phyloP scores from a whole-genome alignment of 257 asterid species.

The Ehretia macrophylla region DNA sequence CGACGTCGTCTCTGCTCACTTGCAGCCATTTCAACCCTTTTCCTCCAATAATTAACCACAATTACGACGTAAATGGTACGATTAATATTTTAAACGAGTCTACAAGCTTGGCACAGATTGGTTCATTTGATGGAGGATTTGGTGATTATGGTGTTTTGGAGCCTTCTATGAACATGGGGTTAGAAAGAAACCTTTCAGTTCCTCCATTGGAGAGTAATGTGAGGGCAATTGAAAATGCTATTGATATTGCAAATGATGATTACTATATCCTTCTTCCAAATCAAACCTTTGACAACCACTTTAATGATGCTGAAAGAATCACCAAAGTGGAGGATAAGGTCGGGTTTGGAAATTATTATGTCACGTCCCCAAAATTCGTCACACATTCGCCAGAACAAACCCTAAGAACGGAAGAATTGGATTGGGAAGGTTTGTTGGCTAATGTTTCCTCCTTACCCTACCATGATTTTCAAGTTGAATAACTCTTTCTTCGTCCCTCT shows the following conservation, averaged over 20 bases:
- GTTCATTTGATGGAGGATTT: slow-evolving; percentile 13
- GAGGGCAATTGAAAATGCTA: slow-evolving; percentile 1
- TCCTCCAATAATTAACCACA: slow-evolving; percentile 4
- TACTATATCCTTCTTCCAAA: too few relatives aligned
- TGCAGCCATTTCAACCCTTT: slow-evolving; percentile 50
- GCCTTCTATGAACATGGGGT: slow-evolving; percentile 45
- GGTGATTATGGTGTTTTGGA: slow-evolving; percentile 47
- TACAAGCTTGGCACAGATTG: slow-evolving; percentile 21
- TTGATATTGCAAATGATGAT: slow-evolving; percentile 22
- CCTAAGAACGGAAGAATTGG: slow-evolving; percentile 76
- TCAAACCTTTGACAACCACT: slow-evolving; percentile 5
- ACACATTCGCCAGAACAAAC: slow-evolving; percentile 64
- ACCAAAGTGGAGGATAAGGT: slow-evolving; percentile 44
- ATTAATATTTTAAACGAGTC: slow-evolving; percentile 19
- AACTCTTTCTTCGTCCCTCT: slow-evolving; percentile 12
- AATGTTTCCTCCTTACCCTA: slow-evolving; percentile 80
- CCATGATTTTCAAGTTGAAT: slow-evolving; percentile 73
- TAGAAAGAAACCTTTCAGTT: slow-evolving; percentile 61
- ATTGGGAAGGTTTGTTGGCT: slow-evolving; percentile 98
- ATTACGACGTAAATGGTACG: slow-evolving; percentile 22
- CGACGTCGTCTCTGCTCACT: too few relatives aligned
- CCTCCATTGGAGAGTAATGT: slow-evolving; percentile 42
- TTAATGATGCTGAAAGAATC: slow-evolving; percentile 25
- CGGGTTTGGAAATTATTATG: slow-evolving; percentile 58
- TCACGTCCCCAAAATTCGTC: too few relatives aligned